Base-by-base conservation (phyloP, 148 eudicot genomes). In the Cornus controversa region DNA sequence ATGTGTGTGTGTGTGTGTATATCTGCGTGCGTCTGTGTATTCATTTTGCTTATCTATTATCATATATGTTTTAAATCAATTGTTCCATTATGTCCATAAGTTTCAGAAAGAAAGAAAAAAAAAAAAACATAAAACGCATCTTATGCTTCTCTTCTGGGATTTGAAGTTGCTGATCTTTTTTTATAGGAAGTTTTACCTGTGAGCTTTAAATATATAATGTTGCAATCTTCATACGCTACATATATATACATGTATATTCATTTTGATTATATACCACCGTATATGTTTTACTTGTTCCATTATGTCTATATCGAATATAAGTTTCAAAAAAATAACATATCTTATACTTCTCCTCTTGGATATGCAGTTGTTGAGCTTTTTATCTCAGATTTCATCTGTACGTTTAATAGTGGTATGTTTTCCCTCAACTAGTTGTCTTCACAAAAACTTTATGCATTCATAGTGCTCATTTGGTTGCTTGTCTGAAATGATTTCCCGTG, bases 321-420 rank as follows among this genome's bases (percentile, higher is more conserved):
- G 8, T 26, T 66, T 27, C 13, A 18, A 65, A 45, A 45, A 18
- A 13, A 25, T 66, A 20, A 42, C 63, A 42, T 69, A 23, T 70
- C 40, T 69, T 28, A 26, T 77, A 37, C 62, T 74, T 75, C 27
- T 81, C 66, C 77, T n/a, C 82, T 77, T 69, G n/a, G 78, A 80
- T 67, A 66, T 85, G 90, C 96, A 92, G 98, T 80, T 94, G 82
- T 81, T 94, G 83, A 93, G 85, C 88, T 94, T 94, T 84, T 82
- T 91, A 74, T 91, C 96, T 27, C 94, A 92, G 85, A 90, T 94
- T 80, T 89, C 96, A 75, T 84, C 87, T 80, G 94, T 90, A 73
- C 88, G 93, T 50, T 74, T 91, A 47, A 82, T 94, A 85, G 98
- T 94, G 97, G 98, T 94, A 92, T 50, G 96, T 40, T 16, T 37